Conservation (phyloP, 192 early-diverging fungal genomes). For the Dissophora ornata region DNA sequence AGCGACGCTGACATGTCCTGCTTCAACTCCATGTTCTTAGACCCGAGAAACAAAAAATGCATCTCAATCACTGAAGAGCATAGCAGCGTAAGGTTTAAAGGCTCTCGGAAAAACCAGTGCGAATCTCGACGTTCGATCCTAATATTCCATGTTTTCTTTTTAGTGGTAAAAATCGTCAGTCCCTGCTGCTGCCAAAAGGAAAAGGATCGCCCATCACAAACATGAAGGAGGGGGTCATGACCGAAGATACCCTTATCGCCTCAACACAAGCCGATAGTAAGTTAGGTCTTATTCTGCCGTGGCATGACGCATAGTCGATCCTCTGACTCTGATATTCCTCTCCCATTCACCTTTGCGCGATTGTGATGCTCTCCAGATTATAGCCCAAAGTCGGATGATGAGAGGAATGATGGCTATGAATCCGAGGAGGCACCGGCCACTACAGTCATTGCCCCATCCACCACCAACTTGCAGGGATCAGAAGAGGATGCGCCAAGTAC, state of each 20-base stretch:
- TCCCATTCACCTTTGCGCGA: background rate
- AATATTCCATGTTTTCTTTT: background rate
- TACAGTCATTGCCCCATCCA: background rate
- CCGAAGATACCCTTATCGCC: slow-evolving; percentile 25
- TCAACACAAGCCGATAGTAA: slow-evolving; percentile 22
- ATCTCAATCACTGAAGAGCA: slow-evolving; percentile 39
- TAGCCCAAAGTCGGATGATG: slow-evolving; percentile 26
- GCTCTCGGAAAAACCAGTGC: too few species aligned
- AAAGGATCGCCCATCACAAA: slow-evolving; percentile 8
- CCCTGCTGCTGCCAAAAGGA: slow-evolving; percentile 28
- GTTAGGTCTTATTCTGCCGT: background rate
- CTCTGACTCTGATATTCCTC: background rate
- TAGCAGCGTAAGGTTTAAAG: slow-evolving; percentile 44
- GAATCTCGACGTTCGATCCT: too few species aligned
- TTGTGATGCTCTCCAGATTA: slow-evolving; percentile 1
- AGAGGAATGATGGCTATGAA: slow-evolving; percentile 32
- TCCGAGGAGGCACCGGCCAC: slow-evolving; percentile 11
- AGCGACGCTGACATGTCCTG: too few species aligned
- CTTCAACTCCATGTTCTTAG: slow-evolving; percentile 12
- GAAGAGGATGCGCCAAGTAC: slow-evolving; percentile 19
- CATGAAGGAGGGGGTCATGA: slow-evolving; percentile 30
- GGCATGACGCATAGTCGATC: too few species aligned
- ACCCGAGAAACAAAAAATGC: slow-evolving; percentile 43
- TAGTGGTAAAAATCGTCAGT: slow-evolving; percentile 46
- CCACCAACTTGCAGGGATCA: slow-evolving; percentile 13